Conservation (phyloP, 805 yeast genomes). For the Lipomyces anomalus region DNA sequence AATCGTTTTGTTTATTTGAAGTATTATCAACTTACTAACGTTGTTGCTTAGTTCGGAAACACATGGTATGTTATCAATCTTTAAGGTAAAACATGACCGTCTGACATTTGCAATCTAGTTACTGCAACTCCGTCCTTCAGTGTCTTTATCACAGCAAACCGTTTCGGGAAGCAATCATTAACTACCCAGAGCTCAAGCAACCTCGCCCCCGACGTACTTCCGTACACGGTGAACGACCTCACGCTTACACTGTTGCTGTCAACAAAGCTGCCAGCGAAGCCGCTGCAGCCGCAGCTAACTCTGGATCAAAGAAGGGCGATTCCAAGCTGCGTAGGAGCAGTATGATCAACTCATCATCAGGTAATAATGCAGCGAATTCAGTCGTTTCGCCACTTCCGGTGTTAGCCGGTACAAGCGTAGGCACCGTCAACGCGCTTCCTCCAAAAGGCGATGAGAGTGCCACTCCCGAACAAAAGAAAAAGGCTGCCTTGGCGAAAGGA, state of each 20-base stretch:
- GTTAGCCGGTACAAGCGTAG: too few relatives aligned
- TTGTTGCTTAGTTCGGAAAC: conserved; percentile 48
- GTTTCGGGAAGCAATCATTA: conserved; percentile 55
- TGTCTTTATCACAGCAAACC: conserved; percentile 70
- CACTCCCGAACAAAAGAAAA: conserved; percentile 22
- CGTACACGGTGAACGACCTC: conserved; percentile 14
- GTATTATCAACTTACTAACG: not conserved
- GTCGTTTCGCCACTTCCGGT: not conserved
- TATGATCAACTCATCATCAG: too few relatives aligned
- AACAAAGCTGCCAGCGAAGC: conserved; percentile 15
- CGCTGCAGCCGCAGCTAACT: conserved; percentile 12
- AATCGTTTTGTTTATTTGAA: not conserved
- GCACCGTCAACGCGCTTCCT: too few relatives aligned
- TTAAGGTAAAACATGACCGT: not conserved
- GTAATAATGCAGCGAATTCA: too few relatives aligned
- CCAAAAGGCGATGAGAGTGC: conserved; percentile 14
- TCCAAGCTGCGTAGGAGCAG: too few relatives aligned
- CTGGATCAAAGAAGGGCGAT: not conserved
- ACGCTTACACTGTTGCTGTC: conserved; percentile 15
- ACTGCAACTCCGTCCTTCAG: conserved; percentile 88
- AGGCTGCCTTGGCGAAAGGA: conserved; percentile 40
- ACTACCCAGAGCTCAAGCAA: conserved; percentile 37
- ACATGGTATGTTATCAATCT: conserved; percentile 41
- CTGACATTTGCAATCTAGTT: too few relatives aligned
- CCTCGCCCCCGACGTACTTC: conserved; percentile 17